phyloP scores from a whole-genome alignment of 805 yeast species.

The Starmerella lactis-condensi region DNA sequence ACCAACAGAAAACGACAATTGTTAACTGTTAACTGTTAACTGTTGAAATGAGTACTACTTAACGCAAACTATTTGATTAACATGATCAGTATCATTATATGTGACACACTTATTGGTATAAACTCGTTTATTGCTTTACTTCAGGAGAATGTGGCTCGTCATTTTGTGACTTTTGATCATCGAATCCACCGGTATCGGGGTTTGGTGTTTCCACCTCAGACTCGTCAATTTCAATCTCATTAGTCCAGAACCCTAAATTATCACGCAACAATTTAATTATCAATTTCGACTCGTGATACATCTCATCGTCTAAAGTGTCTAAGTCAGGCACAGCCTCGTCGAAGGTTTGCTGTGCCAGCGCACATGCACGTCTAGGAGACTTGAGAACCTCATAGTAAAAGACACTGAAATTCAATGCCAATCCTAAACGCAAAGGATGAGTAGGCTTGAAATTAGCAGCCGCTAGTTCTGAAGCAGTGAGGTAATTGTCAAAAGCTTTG shows the following conservation, averaged over 20 bases:
- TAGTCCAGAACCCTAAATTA: conserved; percentile 95
- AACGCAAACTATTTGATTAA: too few relatives aligned
- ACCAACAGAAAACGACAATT: too few relatives aligned
- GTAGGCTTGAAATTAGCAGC: conserved; percentile 95
- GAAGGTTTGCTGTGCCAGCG: conserved; percentile 95
- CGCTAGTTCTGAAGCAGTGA: conserved; percentile 91
- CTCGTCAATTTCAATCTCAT: conserved; percentile 30
- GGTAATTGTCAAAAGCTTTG: conserved; percentile 82
- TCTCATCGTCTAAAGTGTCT: conserved; percentile 92
- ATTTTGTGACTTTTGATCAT: conserved; percentile 9
- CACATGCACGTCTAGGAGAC: conserved; percentile 97
- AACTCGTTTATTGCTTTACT: conserved; percentile 1
- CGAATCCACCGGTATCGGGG: too few relatives aligned
- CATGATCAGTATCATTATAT: too few relatives aligned
- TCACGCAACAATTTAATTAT: conserved; percentile 98
- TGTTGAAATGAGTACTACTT: too few relatives aligned
- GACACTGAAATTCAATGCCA: conserved; percentile 93
- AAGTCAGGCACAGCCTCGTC: conserved; percentile 98
- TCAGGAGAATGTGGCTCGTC: background rate
- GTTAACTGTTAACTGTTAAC: too few relatives aligned
- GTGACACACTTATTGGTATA: too few relatives aligned
- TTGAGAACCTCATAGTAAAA: conserved; percentile 96
- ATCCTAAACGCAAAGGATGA: conserved; percentile 94
- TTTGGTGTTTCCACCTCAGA: conserved; percentile 3
- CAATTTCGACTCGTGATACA: conserved; percentile 94